Evolutionary conservation across 1,284 basidiomycete species (phyloP), one percentile per base, ranked within the genome.

Genomic region (Malassezia dermatis): DNA sequence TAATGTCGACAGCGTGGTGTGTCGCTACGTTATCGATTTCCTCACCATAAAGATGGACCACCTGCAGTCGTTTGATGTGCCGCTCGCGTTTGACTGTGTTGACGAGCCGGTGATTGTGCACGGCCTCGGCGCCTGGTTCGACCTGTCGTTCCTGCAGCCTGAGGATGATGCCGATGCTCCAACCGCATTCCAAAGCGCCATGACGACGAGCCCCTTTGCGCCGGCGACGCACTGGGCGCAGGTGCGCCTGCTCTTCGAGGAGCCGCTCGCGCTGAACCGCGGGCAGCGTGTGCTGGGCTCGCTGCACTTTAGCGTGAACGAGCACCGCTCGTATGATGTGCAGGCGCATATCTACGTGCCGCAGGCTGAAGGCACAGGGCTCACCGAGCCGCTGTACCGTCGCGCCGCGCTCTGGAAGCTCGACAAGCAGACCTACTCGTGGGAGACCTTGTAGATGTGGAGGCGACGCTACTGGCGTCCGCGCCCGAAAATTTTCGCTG

Each of bases 171-270:
- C 49, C 34, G 46, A 58, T 32, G 56, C 58, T 0, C 27, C 57
- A 4, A 28, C 42, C 13, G 30, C 55, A 1, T 30, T 41, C 2
- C n/a, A 21, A 11, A 27, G 31, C 8, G 8, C 32, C 10, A 72
- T 72, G 69, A 65, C 69, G 23, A 72, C 69, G 21, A 61, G 58
- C 23, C 69, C 69, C 0, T 67, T 65, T 54, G 62, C 63, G 13
- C 63, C 69, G n/a, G 58, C 69, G 8, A 72, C 69, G 2, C 69
- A 72, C 53, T 72, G 69, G 69, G 68, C 70, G 40, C 69, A 72
- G 50, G 68, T 70, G 3, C 63, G 69, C 4, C 62, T 72, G 53
- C 58, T 69, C 26, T 51, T 72, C 3, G 57, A 56, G 7, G 68
- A 71, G 51, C 69, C 69, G 2, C 56, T 72, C 17, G 69, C 69